Percentiles rank a stretch among this genome's conserved stretches.
These are phyloP conservation scores for Tulasnella sp. DNA, from an alignment of 768 basidiomycete genomes.

Conservation along the genomic window DNA sequence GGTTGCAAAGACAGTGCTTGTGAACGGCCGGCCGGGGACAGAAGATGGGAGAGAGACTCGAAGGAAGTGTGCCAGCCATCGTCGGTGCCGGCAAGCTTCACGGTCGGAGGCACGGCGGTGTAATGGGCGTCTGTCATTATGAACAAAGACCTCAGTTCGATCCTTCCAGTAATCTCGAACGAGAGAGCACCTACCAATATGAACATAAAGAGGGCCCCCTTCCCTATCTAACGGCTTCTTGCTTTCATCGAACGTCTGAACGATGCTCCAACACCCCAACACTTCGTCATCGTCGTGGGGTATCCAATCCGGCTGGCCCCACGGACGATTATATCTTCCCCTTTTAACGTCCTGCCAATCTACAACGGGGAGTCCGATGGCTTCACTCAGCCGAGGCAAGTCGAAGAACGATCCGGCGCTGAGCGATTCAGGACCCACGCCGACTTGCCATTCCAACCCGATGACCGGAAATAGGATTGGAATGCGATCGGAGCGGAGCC, in stretches of 20 bases:
- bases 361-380: conserved; percentile 53
- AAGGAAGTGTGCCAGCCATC: conserved; percentile 35
- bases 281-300: conserved; percentile 6
- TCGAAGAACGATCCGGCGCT: conserved; percentile 52
- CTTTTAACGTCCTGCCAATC: conserved; percentile 70
- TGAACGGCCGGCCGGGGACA: conserved; percentile 32
- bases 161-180: background rate
- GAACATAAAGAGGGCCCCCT: background rate
- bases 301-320: background rate
- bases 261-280: conserved; percentile 30
- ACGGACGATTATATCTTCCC: background rate
- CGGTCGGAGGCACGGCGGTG: background rate
- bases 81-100: background rate
- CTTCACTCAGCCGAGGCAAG: conserved; percentile 53
- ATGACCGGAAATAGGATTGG: conserved; percentile 63
- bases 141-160: too few relatives aligned
- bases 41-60: conserved; percentile 38
- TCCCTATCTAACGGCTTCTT: background rate
- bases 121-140: background rate
- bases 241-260: background rate
- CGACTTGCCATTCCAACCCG: conserved; percentile 41
- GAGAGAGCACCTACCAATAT: background rate
- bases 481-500: conserved; percentile 56
- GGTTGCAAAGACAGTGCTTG: conserved; percentile 1
- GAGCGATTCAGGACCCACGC: conserved; percentile 38